Evolutionary conservation across 2,329 filamentous ascomycete species (phyloP).

Genomic region (Colletotrichum sansevieriae): DNA sequence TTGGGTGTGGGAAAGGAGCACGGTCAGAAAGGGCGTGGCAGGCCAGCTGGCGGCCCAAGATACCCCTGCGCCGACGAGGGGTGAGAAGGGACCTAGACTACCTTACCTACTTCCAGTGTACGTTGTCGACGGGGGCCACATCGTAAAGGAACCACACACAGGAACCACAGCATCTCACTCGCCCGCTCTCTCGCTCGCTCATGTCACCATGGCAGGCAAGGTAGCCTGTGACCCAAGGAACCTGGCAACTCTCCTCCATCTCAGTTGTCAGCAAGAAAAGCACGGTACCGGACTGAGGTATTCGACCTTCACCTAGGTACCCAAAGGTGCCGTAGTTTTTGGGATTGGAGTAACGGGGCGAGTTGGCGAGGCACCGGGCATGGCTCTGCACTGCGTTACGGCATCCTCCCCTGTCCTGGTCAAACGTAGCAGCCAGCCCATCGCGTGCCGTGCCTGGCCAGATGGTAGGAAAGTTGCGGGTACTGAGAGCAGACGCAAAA

Average conservation of each 20-base stretch:
- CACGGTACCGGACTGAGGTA: too few species aligned
- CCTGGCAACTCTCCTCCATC: constrained; percentile 8
- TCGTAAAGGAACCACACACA: constrained; percentile 31
- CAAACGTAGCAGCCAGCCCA: constrained; percentile 23
- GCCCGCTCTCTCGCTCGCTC: constrained; percentile 18
- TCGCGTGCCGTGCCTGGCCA: constrained; percentile 37
- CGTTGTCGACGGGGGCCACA: constrained; percentile 25
- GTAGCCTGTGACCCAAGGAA: constrained; percentile 13
- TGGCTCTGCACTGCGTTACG: constrained; percentile 18
- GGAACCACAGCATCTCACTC: constrained; percentile 35
- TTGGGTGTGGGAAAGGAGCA: constrained; percentile 22
- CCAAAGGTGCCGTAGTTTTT: constrained; percentile 11
- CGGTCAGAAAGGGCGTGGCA: constrained; percentile 24
- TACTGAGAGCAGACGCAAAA: constrained; percentile 28
- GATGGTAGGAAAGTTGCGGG: constrained; percentile 32
- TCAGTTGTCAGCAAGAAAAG: too few species aligned
- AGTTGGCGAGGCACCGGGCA: constrained; percentile 25
- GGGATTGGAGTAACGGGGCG: not conserved
- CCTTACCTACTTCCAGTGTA: too few species aligned
- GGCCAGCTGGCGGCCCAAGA: constrained; percentile 41
- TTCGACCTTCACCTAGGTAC: too few species aligned
- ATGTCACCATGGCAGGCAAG: not conserved
- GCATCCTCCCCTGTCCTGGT: constrained; percentile 33
- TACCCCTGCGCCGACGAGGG: constrained; percentile 38
- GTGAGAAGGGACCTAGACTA: not conserved